These are phyloP conservation scores for Artemisia annua DNA, from an alignment of 129 eudicot species.

Conservation along the genomic window DNA sequence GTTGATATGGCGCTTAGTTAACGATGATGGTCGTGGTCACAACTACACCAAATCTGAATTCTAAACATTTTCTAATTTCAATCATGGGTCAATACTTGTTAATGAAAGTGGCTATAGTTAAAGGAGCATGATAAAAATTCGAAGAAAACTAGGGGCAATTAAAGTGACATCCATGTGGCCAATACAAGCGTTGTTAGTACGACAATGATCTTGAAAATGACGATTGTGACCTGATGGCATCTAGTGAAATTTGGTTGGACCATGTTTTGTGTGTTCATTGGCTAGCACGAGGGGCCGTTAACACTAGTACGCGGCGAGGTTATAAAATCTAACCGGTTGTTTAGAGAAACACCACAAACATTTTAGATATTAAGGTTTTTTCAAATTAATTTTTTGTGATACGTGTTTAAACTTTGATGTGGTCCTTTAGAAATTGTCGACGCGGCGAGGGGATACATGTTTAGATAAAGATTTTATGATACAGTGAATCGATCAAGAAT, in stretches of 20 bases:
- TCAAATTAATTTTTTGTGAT: too few species aligned
- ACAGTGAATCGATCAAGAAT: too few species aligned
- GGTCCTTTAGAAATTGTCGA: too few species aligned
- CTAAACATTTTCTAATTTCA: too few species aligned
- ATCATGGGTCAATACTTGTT: not conserved
- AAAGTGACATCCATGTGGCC: slow-evolving; percentile 14
- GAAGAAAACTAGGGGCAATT: not conserved
- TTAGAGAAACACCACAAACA: too few species aligned
- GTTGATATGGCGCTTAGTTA: too few species aligned
- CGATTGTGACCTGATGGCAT: not conserved
- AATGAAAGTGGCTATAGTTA: not conserved
- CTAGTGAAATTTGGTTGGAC: slow-evolving; percentile 2
- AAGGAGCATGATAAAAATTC: slow-evolving; percentile 4
- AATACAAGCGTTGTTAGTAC: slow-evolving; percentile 6
- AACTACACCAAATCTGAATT: not conserved
- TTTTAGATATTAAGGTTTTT: too few species aligned
- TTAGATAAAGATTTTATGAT: too few species aligned
- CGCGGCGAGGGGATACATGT: too few species aligned
- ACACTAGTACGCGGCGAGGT: slow-evolving; percentile 20
- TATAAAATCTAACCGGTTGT: not conserved
- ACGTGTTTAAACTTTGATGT: too few species aligned
- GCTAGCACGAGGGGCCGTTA: slow-evolving; percentile 25
- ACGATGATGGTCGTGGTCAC: too few species aligned
- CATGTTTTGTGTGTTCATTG: slow-evolving; percentile 21
- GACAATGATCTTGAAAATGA: not conserved